Conservation (phyloP, 1,284 basidiomycete species). For the Cryptococcus depauperatus region DNA sequence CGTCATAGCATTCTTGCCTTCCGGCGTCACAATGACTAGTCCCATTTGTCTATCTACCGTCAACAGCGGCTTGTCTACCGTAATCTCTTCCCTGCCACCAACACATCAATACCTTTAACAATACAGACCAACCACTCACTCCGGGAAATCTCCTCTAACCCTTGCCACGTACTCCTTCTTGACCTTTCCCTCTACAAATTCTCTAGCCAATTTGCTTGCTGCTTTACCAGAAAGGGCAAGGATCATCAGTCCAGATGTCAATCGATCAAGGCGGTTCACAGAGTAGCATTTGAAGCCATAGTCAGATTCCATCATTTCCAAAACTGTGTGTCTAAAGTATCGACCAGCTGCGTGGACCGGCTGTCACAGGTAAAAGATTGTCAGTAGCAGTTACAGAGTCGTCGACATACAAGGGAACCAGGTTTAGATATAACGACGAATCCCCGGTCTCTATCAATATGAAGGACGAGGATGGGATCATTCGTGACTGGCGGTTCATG, state of each 20-base stretch:
- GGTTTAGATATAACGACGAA: constrained; percentile 93
- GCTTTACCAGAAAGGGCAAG: constrained; percentile 68
- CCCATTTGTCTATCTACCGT: constrained; percentile 95
- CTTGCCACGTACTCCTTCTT: constrained; percentile 87
- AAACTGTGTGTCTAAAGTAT: constrained; percentile 77
- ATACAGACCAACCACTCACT: constrained; percentile 53
- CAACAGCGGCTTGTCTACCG: constrained; percentile 78
- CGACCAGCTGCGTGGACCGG: constrained; percentile 83
- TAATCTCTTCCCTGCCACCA: constrained; percentile 57
- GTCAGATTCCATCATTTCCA: constrained; percentile 78
- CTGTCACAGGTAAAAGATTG: constrained; percentile 27
- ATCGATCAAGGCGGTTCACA: constrained; percentile 85
- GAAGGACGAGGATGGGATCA: constrained; percentile 71
- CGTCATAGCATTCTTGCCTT: constrained; percentile 88
- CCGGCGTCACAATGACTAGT: constrained; percentile 84
- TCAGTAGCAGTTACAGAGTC: no score
- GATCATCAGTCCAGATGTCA: constrained; percentile 96
- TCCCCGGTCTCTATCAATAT: constrained; percentile 65
- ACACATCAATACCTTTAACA: not conserved
- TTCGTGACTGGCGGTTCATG: constrained; percentile 94
- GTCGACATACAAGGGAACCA: constrained; percentile 69
- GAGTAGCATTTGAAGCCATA: constrained; percentile 81
- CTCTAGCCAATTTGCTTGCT: constrained; percentile 64
- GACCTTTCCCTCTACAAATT: constrained; percentile 73
- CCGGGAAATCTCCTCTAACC: constrained; percentile 72